Evolutionary conservation across 2,329 filamentous ascomycete species (phyloP), one percentile per base, ranked within the genome.

Genomic region (Cryoendolithus antarcticus): DNA sequence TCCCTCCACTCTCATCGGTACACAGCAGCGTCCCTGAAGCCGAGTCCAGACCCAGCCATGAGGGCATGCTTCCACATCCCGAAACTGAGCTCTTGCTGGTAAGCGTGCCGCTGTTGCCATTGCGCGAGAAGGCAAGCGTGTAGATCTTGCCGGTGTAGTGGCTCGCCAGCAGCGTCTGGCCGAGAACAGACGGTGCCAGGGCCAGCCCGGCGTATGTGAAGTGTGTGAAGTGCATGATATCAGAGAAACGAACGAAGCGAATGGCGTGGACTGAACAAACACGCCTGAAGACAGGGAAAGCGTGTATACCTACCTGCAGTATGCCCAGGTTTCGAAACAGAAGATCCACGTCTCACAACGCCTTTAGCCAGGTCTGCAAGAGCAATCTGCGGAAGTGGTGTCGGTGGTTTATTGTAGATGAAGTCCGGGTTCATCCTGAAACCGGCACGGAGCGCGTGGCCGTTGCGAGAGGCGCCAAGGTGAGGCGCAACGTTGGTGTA

Each of bases 1-100:
- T 38, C 11, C 34, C 36, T 29, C 39, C 39, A 4, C 35, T 42
- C 39, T 44, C 42, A n/a, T 44, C 42, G 7, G 37, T 37, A 39
- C 42, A 44, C 32, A 41, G 41, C 13, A 44, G 33, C 8, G 34
- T 39, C 11, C 36, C 38, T 10, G 29, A 30, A 21, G 43, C 29
- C 1, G 35, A 24, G 19, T 44, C 43, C 13, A 37, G 42, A 24
- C 36, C 40, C n/a, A 44, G 27, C 43, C 43, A 44, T 9, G 38
- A 29, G 5, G 43, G 43, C 39, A 42, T 38, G 11, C 33, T 32
- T 13, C 43, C 43, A 34, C 39, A 44, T 21, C 39, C 39, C 9
- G 34, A 39, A 10, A 33, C 24, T 15, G 34, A 34, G 13, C 31
- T 35, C 11, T 39, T 42, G 30, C 36, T 30, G 10, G 39, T 35